Evolutionary conservation across 352 stramenopile genomes (phyloP), one percentile per base, ranked within the genome.

Genomic region (Globisporangium parvum): DNA sequence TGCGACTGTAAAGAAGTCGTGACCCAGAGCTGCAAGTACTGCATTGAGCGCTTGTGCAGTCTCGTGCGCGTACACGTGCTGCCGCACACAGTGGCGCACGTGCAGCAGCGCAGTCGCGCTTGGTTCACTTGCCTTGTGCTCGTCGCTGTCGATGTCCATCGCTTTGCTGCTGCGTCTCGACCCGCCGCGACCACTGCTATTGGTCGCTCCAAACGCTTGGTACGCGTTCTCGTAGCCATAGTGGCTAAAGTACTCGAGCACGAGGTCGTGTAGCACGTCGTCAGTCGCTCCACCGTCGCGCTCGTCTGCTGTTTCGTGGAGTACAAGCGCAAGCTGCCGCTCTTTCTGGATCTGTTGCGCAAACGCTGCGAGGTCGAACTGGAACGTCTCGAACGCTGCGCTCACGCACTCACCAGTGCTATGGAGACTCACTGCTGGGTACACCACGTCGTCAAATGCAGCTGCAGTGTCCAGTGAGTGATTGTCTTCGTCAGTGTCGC

Each of bases 311-410:
- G 35, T 55, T 41, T 60, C 47, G 33, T 73, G 54, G 4, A 49
- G 24, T 3, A 47, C 17, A 23, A 87, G 55, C 2, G 65, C 63
- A 26, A 63, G 61, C n/a, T 85, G 77, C 1, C 70, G 70, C 2
- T 80, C 64, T 50, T 73, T 81, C 24, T 70, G 64, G 10, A 84
- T 53, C 50, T 85, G 63, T 35, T 67, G 60, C 51, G 75, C 65
- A 48, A 87, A 87, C 3, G 41, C 62, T 9, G 42, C 3, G 18
- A 88, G 31, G 57, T 86, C 69, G 35, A 88, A 88, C 37, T 64
- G 58, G 46, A 83, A 85, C 10, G 49, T 5, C 6, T 60, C 45
- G 41, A 69, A 71, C 5, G 62, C 48, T 20, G 56, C 61, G 10
- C 68, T 73, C 3, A 77, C 71, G 35, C 67, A 80, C 54, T 85